Percentiles rank a stretch among this genome's conserved stretches.
Evolutionary conservation across 441 rosid species (phyloP).

Genomic region (Brassica balearica): DNA sequence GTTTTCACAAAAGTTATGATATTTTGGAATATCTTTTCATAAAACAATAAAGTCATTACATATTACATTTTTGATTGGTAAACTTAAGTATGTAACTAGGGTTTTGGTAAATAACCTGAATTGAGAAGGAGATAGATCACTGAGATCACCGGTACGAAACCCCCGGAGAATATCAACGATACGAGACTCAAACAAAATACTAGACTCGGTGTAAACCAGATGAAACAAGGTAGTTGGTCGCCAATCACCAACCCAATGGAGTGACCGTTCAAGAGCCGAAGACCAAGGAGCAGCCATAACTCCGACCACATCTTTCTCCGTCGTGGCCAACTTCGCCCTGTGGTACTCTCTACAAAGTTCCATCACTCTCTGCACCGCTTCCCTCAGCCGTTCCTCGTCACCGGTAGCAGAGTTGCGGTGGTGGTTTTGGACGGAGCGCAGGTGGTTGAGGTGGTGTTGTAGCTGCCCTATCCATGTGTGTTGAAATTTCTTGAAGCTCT

Average conservation of each 20-base stretch:
- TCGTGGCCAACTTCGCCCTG: conserved; percentile 51
- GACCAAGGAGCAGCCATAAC: conserved; percentile 77
- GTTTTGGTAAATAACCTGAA: conserved; percentile 55
- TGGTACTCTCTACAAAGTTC: conserved; percentile 64
- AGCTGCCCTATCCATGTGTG: conserved; percentile 68
- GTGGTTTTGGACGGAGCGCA: conserved; percentile 51
- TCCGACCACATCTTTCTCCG: conserved; percentile 58
- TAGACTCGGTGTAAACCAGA: conserved; percentile 78
- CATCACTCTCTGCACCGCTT: conserved; percentile 51
- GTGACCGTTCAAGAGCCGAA: conserved; percentile 75
- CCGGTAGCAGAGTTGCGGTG: conserved; percentile 42
- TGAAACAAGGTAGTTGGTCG: conserved; percentile 83
- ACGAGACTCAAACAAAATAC: conserved; percentile 76
- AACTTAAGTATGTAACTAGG: neutral
- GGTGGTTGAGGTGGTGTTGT: conserved; percentile 57
- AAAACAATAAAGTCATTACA: neutral
- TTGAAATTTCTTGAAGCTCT: conserved; percentile 61
- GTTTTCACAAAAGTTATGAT: neutral
- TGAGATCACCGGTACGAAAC: conserved; percentile 71
- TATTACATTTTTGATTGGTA: neutral
- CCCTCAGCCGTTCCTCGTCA: conserved; percentile 40
- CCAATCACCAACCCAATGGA: conserved; percentile 87
- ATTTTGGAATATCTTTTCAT: neutral
- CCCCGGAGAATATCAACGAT: conserved; percentile 79
- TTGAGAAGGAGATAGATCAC: conserved; percentile 79